Base-by-base conservation (phyloP, 768 basidiomycete genomes). In the Coprinellus micaceus region DNA sequence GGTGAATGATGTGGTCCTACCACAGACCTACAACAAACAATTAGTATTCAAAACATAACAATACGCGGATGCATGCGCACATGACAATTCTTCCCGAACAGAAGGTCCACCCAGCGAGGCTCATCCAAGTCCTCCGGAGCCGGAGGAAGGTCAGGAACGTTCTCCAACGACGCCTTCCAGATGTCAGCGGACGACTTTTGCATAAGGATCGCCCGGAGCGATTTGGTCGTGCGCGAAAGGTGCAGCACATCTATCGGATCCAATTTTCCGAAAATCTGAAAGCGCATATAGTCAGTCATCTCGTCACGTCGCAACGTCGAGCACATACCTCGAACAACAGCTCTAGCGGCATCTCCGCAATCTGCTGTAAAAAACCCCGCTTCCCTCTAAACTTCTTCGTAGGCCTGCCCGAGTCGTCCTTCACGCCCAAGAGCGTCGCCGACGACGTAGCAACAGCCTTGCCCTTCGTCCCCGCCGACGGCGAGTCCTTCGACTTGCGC, bases 161-260 rank as follows among this genome's bases (percentile, higher is more conserved):
- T 50, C 24, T 4, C 11, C 47, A 56, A 44, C 2, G 47, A 22
- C 24, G 37, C 55, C 39, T 24, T 39, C 55, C 55, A 56, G 22
- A 56, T 56, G 1, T 26, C 2, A 4, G 30, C 40, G 12, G 55
- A 17, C 1, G 47, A 50, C 19, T 49, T 54, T 4, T 37, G 53
- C 65, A 69, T 65, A 4, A 70, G 47, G 10, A 64, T 64, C 4
- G 30, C 51, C 3, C 71, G 70, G 28, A 78, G 60, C 11, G 60
- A 33, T 54, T 70, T 74, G 15, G 70, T 67, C 19, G 71, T 73
- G 24, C 74, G 69, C n/a, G 75, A 66, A 19, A 79, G 69, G 28
- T 63, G 63, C 24, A 78, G 63, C 21, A 79, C 61, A 53, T 76
- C 76, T 4, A 65, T n/a, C 4, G 74, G 72, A 26, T 66, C 60